Base-by-base conservation (phyloP, 441 rosid genomes). In the Rhodomyrtus psidioides region DNA sequence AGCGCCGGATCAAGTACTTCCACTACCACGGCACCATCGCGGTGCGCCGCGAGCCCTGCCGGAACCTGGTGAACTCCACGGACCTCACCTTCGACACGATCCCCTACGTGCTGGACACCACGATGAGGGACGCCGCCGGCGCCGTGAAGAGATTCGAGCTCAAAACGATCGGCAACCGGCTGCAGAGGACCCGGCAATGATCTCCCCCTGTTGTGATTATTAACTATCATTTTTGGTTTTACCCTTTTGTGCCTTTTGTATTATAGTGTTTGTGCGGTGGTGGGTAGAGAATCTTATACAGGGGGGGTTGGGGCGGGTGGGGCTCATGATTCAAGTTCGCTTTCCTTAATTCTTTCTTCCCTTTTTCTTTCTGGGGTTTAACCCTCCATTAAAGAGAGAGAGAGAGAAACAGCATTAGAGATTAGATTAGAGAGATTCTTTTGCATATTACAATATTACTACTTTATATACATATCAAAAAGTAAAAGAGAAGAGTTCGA, bases 1-100 rank as follows among this genome's bases (percentile, higher is more conserved):
- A 92, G 49, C 87, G 87, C 8, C 88, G 59, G 85, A 91, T 96
- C 85, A 92, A 88, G 15, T 96, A 96, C 85, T 96, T 89, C 90
- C 99, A 96, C 88, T 96, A 95, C 88, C 99, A 96, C 27, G 98
- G 98, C 53, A 93, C 98, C 14, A 93, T 95, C 10, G 95, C 98
- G 3, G 91, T 91, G 42, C 90, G 97, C 46, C 89, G 93, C 0
- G 99, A 96, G 85, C 98, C 97, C 0, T 96, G 99, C 83, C 91
- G 95, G 26, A 87, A 86, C 81, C 89, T 93, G 53, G 84, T 91
- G 57, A 95, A 96, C 59, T 88, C 85, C 28, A 87, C 94, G 0
- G 87, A 91, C 34, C 87, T 90, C 75, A 84, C 86, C 86, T 91
- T 89, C 46, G 96, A 95, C 79, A 93, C 90, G 82, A 91, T 85